These are phyloP conservation scores for Clonostachys rhizophaga DNA, from an alignment of 2,329 filamentous ascomycete genomes.

Conservation along the genomic window DNA sequence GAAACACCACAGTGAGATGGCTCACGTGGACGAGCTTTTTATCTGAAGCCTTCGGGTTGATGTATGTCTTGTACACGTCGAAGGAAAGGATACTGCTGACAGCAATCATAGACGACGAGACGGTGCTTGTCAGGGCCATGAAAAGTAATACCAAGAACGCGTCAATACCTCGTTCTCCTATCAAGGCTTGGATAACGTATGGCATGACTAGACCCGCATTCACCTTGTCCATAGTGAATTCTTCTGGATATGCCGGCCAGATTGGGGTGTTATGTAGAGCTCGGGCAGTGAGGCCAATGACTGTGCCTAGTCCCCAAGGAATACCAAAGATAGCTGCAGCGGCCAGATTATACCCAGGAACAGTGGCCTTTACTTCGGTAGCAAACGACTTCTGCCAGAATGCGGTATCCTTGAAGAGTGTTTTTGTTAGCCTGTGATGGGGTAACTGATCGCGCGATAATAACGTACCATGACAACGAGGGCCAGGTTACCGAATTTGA, in stretches of 20 bases:
- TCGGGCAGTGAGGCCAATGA: conserved; percentile 74
- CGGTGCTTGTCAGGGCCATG: conserved; percentile 81
- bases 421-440: too few species aligned
- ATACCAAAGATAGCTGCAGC: conserved; percentile 84
- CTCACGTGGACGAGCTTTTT: conserved; percentile 60
- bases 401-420: conserved; percentile 51
- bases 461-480: conserved; percentile 58
- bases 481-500: conserved; percentile 64
- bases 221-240: conserved; percentile 66
- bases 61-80: conserved; percentile 78
- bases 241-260: conserved; percentile 64
- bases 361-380: conserved; percentile 71
- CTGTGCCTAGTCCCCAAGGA: conserved; percentile 77
- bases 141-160: conserved; percentile 75
- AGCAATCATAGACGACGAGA: conserved; percentile 77
- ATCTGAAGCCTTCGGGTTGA: conserved; percentile 69
- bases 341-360: conserved; percentile 81
- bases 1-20: conserved; percentile 67
- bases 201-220: conserved; percentile 75
- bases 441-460: too few species aligned
- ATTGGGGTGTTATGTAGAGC: conserved; percentile 66
- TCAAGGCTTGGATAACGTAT: conserved; percentile 71
- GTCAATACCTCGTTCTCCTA: conserved; percentile 72
- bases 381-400: conserved; percentile 90
- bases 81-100: conserved; percentile 80